Conservation (phyloP, 2,329 filamentous ascomycete genomes). For the Cyclaneusma minus region DNA sequence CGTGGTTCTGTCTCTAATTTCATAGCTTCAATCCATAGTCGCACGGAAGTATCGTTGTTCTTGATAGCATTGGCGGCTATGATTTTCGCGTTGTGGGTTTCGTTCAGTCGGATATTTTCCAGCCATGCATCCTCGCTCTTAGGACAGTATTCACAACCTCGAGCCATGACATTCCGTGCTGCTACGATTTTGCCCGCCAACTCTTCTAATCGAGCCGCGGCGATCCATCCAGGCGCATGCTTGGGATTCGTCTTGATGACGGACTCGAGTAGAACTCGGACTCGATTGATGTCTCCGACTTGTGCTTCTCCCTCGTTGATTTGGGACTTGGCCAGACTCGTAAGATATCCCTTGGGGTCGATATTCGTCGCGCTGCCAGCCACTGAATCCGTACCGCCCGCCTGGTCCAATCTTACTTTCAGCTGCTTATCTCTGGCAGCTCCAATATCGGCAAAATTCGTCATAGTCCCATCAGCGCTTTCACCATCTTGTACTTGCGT, state of each 20-base stretch:
- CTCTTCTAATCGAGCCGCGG: constrained; percentile 82
- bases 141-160: constrained; percentile 80
- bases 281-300: constrained; percentile 89
- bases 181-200: constrained; percentile 82
- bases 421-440: constrained; percentile 91
- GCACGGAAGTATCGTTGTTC: constrained; percentile 74
- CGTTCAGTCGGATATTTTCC: constrained; percentile 87
- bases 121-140: constrained; percentile 94
- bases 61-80: constrained; percentile 90
- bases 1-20: constrained; percentile 68
- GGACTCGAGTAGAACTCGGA: constrained; percentile 81
- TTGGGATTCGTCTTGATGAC: constrained; percentile 95
- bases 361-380: constrained; percentile 78
- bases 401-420: constrained; percentile 84
- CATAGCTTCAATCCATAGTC: constrained; percentile 92
- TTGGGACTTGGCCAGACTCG: constrained; percentile 71
- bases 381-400: constrained; percentile 52
- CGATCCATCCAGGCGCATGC: constrained; percentile 91
- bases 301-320: constrained; percentile 66
- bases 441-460: constrained; percentile 95
- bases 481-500: constrained; percentile 68
- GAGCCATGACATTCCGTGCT: constrained; percentile 73
- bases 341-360: constrained; percentile 91
- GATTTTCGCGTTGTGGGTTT: constrained; percentile 84
- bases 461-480: constrained; percentile 70